Conservation (phyloP, 2,329 filamentous ascomycete genomes). For the Mollisiaceae sp. region DNA sequence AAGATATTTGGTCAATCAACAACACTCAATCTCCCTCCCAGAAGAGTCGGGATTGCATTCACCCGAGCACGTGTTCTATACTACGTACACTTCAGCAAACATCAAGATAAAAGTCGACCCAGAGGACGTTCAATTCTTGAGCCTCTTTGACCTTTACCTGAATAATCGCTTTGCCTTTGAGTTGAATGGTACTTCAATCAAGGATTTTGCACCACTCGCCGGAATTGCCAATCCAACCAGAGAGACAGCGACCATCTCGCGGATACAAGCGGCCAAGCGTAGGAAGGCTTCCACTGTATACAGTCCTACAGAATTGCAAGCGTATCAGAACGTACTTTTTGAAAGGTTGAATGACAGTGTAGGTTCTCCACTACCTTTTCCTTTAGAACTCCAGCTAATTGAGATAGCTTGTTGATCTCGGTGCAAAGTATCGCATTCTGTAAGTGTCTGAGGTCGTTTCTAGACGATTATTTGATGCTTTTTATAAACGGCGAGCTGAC, state of each 20-base stretch:
- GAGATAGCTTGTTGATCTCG: slow-evolving; percentile 30
- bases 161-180: slow-evolving; percentile 19
- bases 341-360: slow-evolving; percentile 28
- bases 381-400: neutral
- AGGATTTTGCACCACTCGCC: neutral
- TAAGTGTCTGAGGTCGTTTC: slow-evolving; percentile 13
- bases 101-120: slow-evolving; percentile 14
- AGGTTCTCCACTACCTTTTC: neutral
- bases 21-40: neutral
- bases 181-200: slow-evolving; percentile 13
- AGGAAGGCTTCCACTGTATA: slow-evolving; percentile 22
- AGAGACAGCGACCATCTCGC: slow-evolving; percentile 1
- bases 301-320: slow-evolving; percentile 18
- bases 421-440: slow-evolving; percentile 30
- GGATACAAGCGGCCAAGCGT: neutral
- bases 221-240: neutral
- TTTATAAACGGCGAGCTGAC: neutral
- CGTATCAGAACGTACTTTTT: slow-evolving; percentile 20
- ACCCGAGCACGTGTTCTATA: slow-evolving; percentile 7
- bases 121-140: slow-evolving; percentile 24
- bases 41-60: neutral
- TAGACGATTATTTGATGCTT: neutral
- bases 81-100: slow-evolving; percentile 18
- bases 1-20: slow-evolving; percentile 14
- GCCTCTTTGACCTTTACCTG: slow-evolving; percentile 20